Conservation (phyloP, 2,329 filamentous ascomycete genomes). For the Exophiala sp. region DNA sequence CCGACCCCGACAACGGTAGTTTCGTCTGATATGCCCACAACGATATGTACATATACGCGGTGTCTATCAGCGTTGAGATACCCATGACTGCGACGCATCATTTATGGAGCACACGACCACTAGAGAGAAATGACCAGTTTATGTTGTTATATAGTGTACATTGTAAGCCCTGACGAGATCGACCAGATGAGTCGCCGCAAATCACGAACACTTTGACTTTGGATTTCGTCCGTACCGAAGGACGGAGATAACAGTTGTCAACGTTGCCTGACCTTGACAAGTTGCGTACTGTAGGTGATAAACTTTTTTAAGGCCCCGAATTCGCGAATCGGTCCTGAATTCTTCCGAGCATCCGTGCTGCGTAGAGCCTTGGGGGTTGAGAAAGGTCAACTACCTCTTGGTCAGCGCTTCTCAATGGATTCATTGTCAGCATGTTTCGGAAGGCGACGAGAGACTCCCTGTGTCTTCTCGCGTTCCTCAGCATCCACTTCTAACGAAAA, state of each 20-base stretch:
- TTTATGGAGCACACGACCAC: not conserved
- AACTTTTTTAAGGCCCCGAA: not conserved
- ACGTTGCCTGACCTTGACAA: not conserved
- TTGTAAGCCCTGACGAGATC: not conserved
- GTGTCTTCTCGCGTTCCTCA: not conserved
- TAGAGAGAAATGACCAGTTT: not conserved
- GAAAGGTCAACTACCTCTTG: not conserved
- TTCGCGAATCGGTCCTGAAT: not conserved
- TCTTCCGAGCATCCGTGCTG: slow-evolving; percentile 8
- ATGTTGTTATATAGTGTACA: too few relatives aligned
- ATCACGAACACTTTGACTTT: not conserved
- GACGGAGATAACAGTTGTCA: not conserved
- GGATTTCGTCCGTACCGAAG: not conserved
- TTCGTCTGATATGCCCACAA: not conserved
- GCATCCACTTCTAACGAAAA: slow-evolving; percentile 3
- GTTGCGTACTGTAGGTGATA: not conserved
- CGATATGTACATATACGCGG: not conserved
- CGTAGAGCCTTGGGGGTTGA: slow-evolving; percentile 1
- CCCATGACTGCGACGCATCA: slow-evolving; percentile 1
- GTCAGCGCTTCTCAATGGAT: not conserved
- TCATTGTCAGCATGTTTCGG: slow-evolving; percentile 1
- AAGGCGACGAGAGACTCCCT: not conserved
- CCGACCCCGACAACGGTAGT: slow-evolving; percentile 3
- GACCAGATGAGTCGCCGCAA: not conserved
- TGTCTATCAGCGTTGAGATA: slow-evolving; percentile 1